Percentiles rank a stretch among this genome's conserved stretches.
Conservation (phyloP, 495 filamentous ascomycete species). For the Penicillium canescens region DNA sequence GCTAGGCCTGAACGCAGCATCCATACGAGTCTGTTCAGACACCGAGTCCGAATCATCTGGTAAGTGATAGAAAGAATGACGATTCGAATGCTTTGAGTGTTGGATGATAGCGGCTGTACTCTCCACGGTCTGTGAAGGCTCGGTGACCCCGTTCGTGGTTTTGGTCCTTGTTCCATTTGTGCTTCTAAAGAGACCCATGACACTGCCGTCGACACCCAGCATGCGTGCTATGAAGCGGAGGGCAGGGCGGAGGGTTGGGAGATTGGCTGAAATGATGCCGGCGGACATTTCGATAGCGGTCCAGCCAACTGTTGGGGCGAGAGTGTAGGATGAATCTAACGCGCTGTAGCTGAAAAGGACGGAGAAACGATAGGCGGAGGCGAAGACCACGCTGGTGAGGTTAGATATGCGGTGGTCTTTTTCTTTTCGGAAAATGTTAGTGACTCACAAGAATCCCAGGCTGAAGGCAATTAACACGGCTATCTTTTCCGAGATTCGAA, state of each 20-base stretch:
- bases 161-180: conserved; percentile 4
- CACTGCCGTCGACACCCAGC: conserved; percentile 12
- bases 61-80: conserved; percentile 20
- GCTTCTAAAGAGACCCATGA: conserved; percentile 13
- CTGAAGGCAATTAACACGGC: conserved; percentile 23
- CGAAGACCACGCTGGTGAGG: conserved; percentile 32
- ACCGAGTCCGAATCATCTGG: conserved; percentile 13
- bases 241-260: conserved; percentile 42
- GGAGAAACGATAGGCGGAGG: conserved; percentile 35
- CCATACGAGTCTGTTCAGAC: neutral
- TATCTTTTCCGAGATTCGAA: conserved; percentile 23
- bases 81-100: conserved; percentile 1
- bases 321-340: conserved; percentile 35
- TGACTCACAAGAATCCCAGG: conserved; percentile 30
- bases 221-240: conserved; percentile 14
- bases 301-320: conserved; percentile 45
- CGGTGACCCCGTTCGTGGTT: conserved; percentile 4
- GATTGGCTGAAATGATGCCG: conserved; percentile 46
- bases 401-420: neutral
- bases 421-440: neutral
- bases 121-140: conserved; percentile 1
- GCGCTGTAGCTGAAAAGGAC: conserved; percentile 37
- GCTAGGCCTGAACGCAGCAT: conserved; percentile 14
- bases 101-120: conserved; percentile 3
- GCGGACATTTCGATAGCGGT: conserved; percentile 46